Evolutionary conservation across 1,284 basidiomycete genomes (phyloP).

Genomic region (Cyathus olla): DNA sequence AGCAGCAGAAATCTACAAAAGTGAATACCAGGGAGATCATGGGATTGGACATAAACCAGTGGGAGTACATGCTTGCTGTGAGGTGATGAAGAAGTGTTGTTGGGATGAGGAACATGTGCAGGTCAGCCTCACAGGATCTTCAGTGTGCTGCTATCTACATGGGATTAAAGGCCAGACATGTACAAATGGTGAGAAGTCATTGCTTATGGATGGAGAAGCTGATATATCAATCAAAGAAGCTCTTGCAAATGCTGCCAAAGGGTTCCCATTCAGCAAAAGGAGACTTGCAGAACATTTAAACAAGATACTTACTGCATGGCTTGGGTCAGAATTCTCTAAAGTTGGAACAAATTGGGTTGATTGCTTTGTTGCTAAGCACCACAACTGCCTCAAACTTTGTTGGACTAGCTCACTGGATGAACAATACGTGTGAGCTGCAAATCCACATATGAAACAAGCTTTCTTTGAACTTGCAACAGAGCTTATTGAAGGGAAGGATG

Average conservation of each 20-base stretch:
- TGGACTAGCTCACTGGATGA: slow-evolving; percentile 5
- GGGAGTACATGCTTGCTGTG: no score
- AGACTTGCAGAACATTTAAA: slow-evolving; percentile 4
- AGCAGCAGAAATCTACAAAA: no score
- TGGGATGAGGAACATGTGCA: no score
- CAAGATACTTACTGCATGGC: not conserved
- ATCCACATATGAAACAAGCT: slow-evolving; percentile 1
- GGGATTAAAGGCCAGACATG: no score
- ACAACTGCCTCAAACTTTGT: not conserved
- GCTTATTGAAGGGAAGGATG: not conserved
- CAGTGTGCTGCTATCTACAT: no score
- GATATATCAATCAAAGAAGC: not conserved
- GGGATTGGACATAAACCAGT: no score
- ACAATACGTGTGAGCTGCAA: not conserved
- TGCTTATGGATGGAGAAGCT: slow-evolving; percentile 6
- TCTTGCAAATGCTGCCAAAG: not conserved
- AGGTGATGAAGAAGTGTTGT: no score
- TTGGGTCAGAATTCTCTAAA: slow-evolving; percentile 1
- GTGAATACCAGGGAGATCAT: no score
- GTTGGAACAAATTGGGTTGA: slow-evolving; percentile 1
- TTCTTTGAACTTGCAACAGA: not conserved
- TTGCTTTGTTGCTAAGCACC: not conserved
- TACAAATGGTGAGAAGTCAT: slow-evolving; percentile 5
- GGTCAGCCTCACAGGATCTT: no score
- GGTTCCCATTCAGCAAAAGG: not conserved